Percentiles rank a stretch among this genome's conserved stretches.
Evolutionary conservation across 352 stramenopile genomes (phyloP).

Genomic region (Phytophthora quininea): DNA sequence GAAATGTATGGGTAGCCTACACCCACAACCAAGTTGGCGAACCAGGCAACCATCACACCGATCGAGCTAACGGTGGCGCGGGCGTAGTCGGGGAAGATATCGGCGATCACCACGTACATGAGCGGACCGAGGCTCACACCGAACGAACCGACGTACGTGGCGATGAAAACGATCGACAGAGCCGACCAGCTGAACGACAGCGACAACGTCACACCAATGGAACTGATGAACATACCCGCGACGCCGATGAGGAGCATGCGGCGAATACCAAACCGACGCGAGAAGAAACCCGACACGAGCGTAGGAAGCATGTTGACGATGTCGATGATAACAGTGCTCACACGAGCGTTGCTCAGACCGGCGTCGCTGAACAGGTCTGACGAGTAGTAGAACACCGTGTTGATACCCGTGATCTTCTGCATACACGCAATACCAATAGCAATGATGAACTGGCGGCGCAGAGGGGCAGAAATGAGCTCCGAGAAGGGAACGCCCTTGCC

Average conservation of each 20-base stretch:
- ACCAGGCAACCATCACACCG: constrained; percentile 40
- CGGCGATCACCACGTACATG: constrained; percentile 51
- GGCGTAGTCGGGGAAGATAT: constrained; percentile 50
- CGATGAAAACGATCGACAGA: constrained; percentile 48
- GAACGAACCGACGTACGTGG: constrained; percentile 37
- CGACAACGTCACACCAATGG: constrained; percentile 42
- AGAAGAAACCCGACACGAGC: constrained; percentile 37
- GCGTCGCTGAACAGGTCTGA: constrained; percentile 45
- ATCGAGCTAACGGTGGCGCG: constrained; percentile 43
- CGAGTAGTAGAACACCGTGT: constrained; percentile 65
- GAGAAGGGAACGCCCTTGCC: constrained; percentile 37
- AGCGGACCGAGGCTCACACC: constrained; percentile 41
- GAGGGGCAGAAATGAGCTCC: constrained; percentile 29
- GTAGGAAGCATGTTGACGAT: constrained; percentile 46
- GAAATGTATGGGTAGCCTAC: constrained; percentile 58
- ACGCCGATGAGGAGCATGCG: constrained; percentile 41
- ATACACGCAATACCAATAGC: constrained; percentile 37
- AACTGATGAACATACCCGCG: constrained; percentile 42
- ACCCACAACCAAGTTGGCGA: constrained; percentile 48
- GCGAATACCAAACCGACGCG: constrained; percentile 39
- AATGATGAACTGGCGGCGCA: constrained; percentile 47
- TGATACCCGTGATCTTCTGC: constrained; percentile 63
- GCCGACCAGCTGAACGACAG: constrained; percentile 33
- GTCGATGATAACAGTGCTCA: constrained; percentile 44
- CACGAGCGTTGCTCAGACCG: constrained; percentile 38